A percentile compares a stretch with the other conserved stretches of the same genome.
phyloP scores from a whole-genome alignment of 495 filamentous ascomycete species.

The Cudoniella acicularis region DNA sequence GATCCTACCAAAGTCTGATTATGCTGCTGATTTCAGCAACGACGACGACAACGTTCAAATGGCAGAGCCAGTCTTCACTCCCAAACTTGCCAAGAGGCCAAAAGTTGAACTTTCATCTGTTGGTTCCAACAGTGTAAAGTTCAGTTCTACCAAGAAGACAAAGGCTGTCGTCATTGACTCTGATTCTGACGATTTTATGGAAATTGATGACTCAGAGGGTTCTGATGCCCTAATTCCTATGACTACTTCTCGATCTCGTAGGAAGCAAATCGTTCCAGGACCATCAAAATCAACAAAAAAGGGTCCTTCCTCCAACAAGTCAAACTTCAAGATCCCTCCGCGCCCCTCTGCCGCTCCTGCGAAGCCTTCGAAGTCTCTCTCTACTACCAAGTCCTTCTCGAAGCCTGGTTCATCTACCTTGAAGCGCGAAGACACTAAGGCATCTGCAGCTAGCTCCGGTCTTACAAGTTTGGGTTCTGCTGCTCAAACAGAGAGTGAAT shows the following conservation, averaged over 20 bases:
- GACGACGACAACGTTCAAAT: constrained; percentile 17
- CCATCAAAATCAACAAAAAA: not conserved
- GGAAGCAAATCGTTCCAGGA: not conserved
- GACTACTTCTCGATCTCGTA: constrained; percentile 4
- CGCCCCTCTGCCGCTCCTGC: not conserved
- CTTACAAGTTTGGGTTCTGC: not conserved
- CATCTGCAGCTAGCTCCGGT: constrained; percentile 4
- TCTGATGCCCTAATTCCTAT: constrained; percentile 10
- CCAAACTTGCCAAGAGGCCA: constrained; percentile 18
- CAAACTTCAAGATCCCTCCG: not conserved
- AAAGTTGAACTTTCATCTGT: constrained; percentile 28
- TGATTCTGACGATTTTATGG: constrained; percentile 17
- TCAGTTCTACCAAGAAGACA: constrained; percentile 3
- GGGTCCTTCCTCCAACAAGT: not conserved
- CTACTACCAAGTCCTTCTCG: not conserved
- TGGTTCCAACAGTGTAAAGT: constrained; percentile 21
- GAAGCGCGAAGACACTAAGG: constrained; percentile 11
- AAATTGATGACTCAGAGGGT: constrained; percentile 33
- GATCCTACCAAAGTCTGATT: constrained; percentile 21
- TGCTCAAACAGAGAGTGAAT: constrained; percentile 2
- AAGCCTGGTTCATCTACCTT: not conserved
- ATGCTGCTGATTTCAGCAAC: constrained; percentile 5
- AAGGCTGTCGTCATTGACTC: not conserved
- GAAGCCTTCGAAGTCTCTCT: not conserved
- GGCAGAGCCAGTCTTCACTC: constrained; percentile 13